Conservation (phyloP, 2,329 filamentous ascomycete species). For the Sclerotinia glacialis region DNA sequence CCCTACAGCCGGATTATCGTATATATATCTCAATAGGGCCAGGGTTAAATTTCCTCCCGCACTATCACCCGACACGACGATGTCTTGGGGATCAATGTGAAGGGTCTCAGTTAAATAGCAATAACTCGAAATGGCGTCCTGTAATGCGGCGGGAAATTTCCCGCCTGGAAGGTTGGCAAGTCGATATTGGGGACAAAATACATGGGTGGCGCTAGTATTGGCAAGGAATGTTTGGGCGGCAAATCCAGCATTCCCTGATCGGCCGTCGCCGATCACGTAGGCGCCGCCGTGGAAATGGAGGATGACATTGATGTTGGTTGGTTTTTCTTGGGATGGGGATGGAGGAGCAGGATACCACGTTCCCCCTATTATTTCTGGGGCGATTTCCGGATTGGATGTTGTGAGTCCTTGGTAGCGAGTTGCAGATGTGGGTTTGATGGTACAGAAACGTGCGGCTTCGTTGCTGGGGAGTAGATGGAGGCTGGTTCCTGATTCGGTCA, state of each 20-base stretch:
- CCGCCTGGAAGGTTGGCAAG: slow-evolving; percentile 45
- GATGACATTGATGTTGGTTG: slow-evolving; percentile 37
- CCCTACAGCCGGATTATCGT: slow-evolving; percentile 39
- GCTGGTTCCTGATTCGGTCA: neutral
- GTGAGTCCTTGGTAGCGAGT: slow-evolving; percentile 1
- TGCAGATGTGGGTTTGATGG: neutral
- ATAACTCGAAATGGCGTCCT: slow-evolving; percentile 49
- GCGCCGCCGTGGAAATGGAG: slow-evolving; percentile 51
- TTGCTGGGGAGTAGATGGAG: neutral
- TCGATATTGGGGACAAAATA: slow-evolving; percentile 49
- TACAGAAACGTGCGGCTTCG: slow-evolving; percentile 1
- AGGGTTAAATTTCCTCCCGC: slow-evolving; percentile 49
- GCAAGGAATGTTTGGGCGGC: slow-evolving; percentile 40
- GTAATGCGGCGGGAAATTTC: slow-evolving; percentile 51
- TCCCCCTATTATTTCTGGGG: slow-evolving; percentile 29
- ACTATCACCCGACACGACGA: slow-evolving; percentile 49
- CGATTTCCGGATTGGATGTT: neutral
- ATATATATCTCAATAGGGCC: slow-evolving; percentile 47
- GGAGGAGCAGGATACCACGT: slow-evolving; percentile 36
- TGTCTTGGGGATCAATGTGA: slow-evolving; percentile 42
- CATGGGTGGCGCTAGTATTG: slow-evolving; percentile 41
- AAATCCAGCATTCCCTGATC: slow-evolving; percentile 40
- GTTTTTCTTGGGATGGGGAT: neutral
- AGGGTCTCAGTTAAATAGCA: slow-evolving; percentile 43
- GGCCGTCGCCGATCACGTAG: slow-evolving; percentile 46